Evolutionary conservation across 768 basidiomycete genomes (phyloP).

Genomic region (Boletus speciosus): DNA sequence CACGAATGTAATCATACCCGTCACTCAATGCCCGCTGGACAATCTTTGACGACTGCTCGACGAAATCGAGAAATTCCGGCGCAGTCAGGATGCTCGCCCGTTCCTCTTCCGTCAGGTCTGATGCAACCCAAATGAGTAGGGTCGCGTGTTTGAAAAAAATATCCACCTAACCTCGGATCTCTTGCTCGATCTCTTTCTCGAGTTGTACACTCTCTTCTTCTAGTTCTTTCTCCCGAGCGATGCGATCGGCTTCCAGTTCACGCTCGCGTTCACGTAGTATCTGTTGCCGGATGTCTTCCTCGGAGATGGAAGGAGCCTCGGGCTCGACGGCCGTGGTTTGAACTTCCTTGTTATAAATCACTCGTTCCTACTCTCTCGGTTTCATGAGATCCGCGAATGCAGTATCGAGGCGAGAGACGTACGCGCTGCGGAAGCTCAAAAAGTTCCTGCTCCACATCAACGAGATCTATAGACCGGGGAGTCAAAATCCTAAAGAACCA

Average conservation of each 20-base stretch:
- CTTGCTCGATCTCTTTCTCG: slow-evolving; percentile 83
- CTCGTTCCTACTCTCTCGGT: slow-evolving; percentile 53
- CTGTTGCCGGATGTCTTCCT: slow-evolving; percentile 74
- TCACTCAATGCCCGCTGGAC: slow-evolving; percentile 94
- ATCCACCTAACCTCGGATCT: slow-evolving; percentile 63
- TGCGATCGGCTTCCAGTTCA: slow-evolving; percentile 66
- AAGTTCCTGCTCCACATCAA: slow-evolving; percentile 85
- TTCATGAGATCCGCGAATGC: neutral
- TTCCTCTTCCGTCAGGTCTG: slow-evolving; percentile 88
- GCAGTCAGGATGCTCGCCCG: slow-evolving; percentile 75
- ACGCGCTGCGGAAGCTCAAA: slow-evolving; percentile 90
- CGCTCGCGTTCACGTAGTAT: slow-evolving; percentile 58
- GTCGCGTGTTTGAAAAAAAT: neutral
- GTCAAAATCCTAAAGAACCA: slow-evolving; percentile 49
- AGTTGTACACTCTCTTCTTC: slow-evolving; percentile 82
- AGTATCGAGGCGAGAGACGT: slow-evolving; percentile 7
- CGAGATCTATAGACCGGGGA: slow-evolving; percentile 68
- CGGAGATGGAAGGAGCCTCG: slow-evolving; percentile 47
- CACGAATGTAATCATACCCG: slow-evolving; percentile 93
- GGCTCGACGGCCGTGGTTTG: slow-evolving; percentile 70
- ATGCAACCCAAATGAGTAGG: slow-evolving; percentile 2
- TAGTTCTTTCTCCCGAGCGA: slow-evolving; percentile 69
- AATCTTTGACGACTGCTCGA: slow-evolving; percentile 93
- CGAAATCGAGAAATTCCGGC: slow-evolving; percentile 90
- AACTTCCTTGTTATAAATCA: slow-evolving; percentile 81